Base-by-base conservation (phyloP, 805 yeast genomes). In the Hanseniaspora clermontiae region DNA sequence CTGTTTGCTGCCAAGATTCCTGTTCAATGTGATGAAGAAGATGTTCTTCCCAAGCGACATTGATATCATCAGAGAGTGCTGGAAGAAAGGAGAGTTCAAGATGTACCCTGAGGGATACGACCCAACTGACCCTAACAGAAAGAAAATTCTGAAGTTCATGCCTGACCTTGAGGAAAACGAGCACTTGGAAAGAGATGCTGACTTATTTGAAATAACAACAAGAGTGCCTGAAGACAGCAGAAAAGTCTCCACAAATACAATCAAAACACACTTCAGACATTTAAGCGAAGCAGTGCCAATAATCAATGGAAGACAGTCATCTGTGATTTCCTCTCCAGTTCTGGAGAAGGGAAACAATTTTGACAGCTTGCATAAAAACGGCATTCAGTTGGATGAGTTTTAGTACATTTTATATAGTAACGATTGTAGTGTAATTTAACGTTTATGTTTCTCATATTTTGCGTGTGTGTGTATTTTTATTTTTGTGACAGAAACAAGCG, bases 71-170 rank as follows among this genome's bases (percentile, higher is more conserved):
- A 71, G 93, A 63, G 93, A 86, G 68, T 77, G 86, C 68, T 82
- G 80, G 61, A 68, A 68, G 29, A 72, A 76, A 55, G 93, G 93
- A 49, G 84, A 82, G 61, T 85, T 77, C 62, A 80, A 73, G 58
- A 79, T 76, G 39, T 84, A 81, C 65, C 89, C 89, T 11, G 70
- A 66, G 11, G 75, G 78, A 55, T 85, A 83, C 65, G 95, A 85
- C 66, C 95, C 95, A 46, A 84, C 95, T 2, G 90, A 84, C 68
- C 87, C 90, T 34, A 70, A 81, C 59, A 75, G 85, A 61, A 74
- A 72, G 15, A 75, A 75, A 59, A 71, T 83, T 34, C 72, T 80
- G 43, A 71, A 75, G 50, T 76, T 43, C 39, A 36, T 51, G 43
- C 55, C 55, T 27, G 55, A 51, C 31, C 7, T 43, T 14, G 50